Evolutionary conservation across 2,329 filamentous ascomycete species (phyloP), one percentile per base, ranked within the genome.

Genomic region (Cladorrhinum sp.): DNA sequence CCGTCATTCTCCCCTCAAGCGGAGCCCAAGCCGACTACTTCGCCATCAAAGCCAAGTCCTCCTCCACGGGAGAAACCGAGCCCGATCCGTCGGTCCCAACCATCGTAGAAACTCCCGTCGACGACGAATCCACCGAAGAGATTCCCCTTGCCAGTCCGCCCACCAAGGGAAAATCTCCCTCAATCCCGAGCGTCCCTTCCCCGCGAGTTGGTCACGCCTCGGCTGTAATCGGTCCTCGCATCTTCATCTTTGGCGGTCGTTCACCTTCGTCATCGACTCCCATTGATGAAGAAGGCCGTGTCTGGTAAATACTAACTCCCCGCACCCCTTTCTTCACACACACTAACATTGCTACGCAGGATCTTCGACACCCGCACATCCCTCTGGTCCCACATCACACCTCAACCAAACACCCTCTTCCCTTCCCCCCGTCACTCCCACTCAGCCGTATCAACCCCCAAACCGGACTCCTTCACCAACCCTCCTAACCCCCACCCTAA

Each of bases 231-330:
- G 82, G 86, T 61, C 81, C 82, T 50, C 86, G 86, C 21, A 86
- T 96, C 68, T 94, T 94, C 74, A 65, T 96, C 48, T 96, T 93
- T 73, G 92, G 91, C 53, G 92, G 92, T 9, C 86, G 90, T 50
- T 87, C 88, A 33, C 89, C 89, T 18, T 75, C 80, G 2, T 85
- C 85, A 26, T 87, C 90, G 83, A 77, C 82, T 1, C 86, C 90
- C 0, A 79, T 96, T 10, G 85, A 93, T 57, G 92, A 96, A 69
- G 73, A 79, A 10, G 92, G 92, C 16, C 80, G 85, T 2, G 80
- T 96, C 56, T 96, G 91, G 91, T 36, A 36, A 16, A 16, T 36
- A 10, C 12, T 12, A 2, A 16, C 33, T 12, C 33, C 14, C 14
- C 33, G 12, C 14, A 9, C 33, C 4, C 33, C 33, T 16, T 36